Evolutionary conservation across 441 rosid species (phyloP).

Genomic region (Pelargonium citronellum): DNA sequence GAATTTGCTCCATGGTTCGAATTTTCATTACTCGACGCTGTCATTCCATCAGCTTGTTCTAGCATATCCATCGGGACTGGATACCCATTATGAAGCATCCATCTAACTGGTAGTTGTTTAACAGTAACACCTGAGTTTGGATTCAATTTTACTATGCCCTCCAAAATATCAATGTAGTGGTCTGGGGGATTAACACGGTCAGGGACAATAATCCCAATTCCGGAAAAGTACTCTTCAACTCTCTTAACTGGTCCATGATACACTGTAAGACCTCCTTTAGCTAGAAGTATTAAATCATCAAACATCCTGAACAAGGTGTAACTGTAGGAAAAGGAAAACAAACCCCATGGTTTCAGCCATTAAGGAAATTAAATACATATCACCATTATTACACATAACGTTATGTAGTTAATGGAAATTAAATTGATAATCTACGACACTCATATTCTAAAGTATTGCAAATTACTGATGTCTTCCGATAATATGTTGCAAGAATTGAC

Average conservation of each 20-base stretch:
- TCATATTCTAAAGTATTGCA: not conserved
- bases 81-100: constrained; percentile 36
- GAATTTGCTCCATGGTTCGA: constrained; percentile 38
- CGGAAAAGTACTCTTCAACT: constrained; percentile 74
- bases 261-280: constrained; percentile 84
- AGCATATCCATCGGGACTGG: constrained; percentile 88
- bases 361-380: constrained; percentile 5
- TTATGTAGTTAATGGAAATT: not conserved
- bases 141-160: constrained; percentile 68
- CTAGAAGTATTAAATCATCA: constrained; percentile 90
- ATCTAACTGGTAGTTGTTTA: constrained; percentile 55
- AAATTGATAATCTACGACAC: not conserved
- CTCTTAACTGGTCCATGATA: constrained; percentile 88
- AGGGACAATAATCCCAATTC: constrained; percentile 75
- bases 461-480: not conserved
- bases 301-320: constrained; percentile 87
- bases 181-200: constrained; percentile 94
- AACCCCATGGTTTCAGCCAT: not conserved
- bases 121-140: constrained; percentile 40
- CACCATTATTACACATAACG: not conserved
- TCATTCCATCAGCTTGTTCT: constrained; percentile 43
- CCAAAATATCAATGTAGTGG: constrained; percentile 88
- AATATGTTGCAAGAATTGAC: not conserved
- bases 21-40: constrained; percentile 38
- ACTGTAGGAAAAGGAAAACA: constrained; percentile 39